Conservation (phyloP, 2,329 filamentous ascomycete species). For the Penicillium crustosum region DNA sequence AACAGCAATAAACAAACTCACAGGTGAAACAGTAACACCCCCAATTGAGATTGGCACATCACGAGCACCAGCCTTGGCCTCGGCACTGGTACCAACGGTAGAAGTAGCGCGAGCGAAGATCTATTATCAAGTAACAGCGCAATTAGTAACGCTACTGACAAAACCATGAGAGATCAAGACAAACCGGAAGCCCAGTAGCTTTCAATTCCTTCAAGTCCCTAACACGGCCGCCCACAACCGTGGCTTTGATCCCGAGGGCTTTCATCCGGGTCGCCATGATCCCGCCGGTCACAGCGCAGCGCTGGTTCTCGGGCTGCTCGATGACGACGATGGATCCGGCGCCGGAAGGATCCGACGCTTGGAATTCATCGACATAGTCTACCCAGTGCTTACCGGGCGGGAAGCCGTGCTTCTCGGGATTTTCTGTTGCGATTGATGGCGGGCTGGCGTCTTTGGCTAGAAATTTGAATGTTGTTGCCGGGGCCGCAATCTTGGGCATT, state of each 20-base stretch:
- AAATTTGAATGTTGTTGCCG: conserved; percentile 54
- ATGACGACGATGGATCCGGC: conserved; percentile 64
- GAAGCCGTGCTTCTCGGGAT: conserved; percentile 50
- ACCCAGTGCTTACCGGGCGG: conserved; percentile 65
- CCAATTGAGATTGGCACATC: conserved; percentile 43
- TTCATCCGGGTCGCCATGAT: conserved; percentile 73
- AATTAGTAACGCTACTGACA: conserved; percentile 9
- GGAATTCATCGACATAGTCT: conserved; percentile 51
- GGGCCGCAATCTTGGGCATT: conserved; percentile 41
- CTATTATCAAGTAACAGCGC: conserved; percentile 23
- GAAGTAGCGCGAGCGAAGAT: conserved; percentile 47
- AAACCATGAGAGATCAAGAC: neutral
- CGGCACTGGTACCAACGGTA: conserved; percentile 48
- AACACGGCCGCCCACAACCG: conserved; percentile 67
- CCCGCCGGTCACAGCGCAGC: conserved; percentile 71
- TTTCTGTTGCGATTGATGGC: conserved; percentile 23
- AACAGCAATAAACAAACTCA: conserved; percentile 24
- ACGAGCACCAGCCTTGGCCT: conserved; percentile 43
- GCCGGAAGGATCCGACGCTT: conserved; percentile 35
- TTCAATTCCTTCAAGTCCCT: conserved; percentile 64
- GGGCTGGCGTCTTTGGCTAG: conserved; percentile 55
- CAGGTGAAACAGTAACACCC: conserved; percentile 45
- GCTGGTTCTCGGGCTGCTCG: conserved; percentile 63
- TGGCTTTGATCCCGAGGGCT: conserved; percentile 57
- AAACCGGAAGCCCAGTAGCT: conserved; percentile 57